Evolutionary conservation across 371 early-diverging fungal genomes (phyloP).

Genomic region (Phascolomyces articulosus): DNA sequence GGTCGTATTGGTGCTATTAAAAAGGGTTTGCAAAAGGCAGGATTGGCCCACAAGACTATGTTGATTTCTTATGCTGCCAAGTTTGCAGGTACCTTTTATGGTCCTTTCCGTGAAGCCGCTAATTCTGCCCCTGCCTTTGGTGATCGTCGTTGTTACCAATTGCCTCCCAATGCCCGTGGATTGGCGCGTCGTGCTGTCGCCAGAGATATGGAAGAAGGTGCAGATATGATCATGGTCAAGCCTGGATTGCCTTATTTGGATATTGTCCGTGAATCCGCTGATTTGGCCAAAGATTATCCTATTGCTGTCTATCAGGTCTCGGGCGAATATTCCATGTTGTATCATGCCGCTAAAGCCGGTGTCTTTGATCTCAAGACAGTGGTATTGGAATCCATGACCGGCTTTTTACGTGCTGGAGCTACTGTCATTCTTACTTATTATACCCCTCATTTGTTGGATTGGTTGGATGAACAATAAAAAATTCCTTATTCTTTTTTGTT

Average conservation of each 20-base stretch:
- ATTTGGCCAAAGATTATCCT: conserved; percentile 70
- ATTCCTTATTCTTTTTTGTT: too few species aligned
- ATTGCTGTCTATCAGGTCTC: conserved; percentile 93
- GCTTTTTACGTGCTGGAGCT: conserved; percentile 90
- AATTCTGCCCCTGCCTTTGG: conserved; percentile 91
- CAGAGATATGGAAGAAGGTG: conserved; percentile 93
- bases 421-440: conserved; percentile 92
- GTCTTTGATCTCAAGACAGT: conserved; percentile 85
- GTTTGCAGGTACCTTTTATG: conserved; percentile 94
- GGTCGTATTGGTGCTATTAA: conserved; percentile 94
- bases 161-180: conserved; percentile 88
- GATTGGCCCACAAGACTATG: conserved; percentile 76
- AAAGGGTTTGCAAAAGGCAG: conserved; percentile 70
- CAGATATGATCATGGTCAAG: conserved; percentile 97
- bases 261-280: conserved; percentile 89
- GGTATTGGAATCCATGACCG: conserved; percentile 86
- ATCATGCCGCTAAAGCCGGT: conserved; percentile 84
- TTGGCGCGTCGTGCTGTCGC: conserved; percentile 86
- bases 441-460: conserved; percentile 90
- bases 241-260: conserved; percentile 96
- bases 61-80: conserved; percentile 96
- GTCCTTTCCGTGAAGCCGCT: conserved; percentile 97
- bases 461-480: conserved; percentile 65
- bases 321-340: conserved; percentile 95
- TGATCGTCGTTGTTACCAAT: conserved; percentile 93